A percentile compares a stretch with the other conserved stretches of the same genome.
phyloP scores from a whole-genome alignment of 306 rosid genomes.

The Vicia villosa region DNA sequence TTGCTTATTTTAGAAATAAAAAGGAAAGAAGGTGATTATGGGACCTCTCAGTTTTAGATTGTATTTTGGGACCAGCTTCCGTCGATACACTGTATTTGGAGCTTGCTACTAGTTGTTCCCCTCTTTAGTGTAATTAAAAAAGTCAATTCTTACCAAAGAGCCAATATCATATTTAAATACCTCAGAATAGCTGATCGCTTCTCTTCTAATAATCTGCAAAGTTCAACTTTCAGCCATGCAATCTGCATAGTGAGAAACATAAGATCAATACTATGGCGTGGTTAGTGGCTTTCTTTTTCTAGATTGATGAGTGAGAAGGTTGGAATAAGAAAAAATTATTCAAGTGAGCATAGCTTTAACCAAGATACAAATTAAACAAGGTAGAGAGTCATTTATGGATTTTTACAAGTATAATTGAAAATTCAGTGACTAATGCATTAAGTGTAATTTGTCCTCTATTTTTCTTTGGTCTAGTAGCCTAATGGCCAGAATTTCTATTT shows the following conservation, averaged over 20 bases:
- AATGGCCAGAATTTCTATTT: neutral
- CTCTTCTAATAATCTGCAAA: slow-evolving; percentile 84
- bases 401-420: neutral
- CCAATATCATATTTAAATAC: slow-evolving; percentile 43
- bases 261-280: slow-evolving; percentile 28
- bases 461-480: too few species aligned
- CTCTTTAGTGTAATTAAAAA: neutral
- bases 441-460: neutral
- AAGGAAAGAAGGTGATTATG: neutral
- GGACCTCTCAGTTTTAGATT: neutral
- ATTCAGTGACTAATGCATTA: neutral
- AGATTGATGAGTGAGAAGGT: neutral
- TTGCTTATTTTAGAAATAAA: neutral
- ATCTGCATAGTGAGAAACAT: slow-evolving; percentile 62
- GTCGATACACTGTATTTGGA: neutral
- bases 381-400: neutral
- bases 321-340: neutral
- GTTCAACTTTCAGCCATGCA: slow-evolving; percentile 83
- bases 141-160: neutral
- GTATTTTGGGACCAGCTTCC: neutral
- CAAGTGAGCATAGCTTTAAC: neutral
- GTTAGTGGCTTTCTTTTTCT: slow-evolving; percentile 23
- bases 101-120: neutral
- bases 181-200: slow-evolving; percentile 90
- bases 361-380: neutral